phyloP scores from a whole-genome alignment of 129 eudicot species.

The Tagetes erecta region DNA sequence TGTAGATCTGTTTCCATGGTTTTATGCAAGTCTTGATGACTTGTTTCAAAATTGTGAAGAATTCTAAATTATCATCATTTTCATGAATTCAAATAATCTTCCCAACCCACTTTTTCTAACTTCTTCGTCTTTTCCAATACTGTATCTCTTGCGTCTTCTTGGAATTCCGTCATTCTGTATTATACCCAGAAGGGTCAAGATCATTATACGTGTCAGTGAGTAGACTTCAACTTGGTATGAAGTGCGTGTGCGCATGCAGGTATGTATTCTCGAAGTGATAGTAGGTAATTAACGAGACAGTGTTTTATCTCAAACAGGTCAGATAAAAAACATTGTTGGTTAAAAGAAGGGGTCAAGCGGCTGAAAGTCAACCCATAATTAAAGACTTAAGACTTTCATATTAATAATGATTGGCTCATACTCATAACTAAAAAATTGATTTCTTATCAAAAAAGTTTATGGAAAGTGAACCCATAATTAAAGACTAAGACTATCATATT shows the following conservation, averaged over 20 bases:
- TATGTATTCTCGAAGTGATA: background rate
- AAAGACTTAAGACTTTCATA: background rate
- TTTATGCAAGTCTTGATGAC: background rate
- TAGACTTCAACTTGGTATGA: background rate
- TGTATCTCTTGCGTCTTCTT: slow-evolving; percentile 69
- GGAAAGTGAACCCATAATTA: background rate
- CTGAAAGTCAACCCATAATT: background rate
- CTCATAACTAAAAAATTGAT: background rate
- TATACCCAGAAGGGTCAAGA: background rate
- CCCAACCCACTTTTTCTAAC: slow-evolving; percentile 84
- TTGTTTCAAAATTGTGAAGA: slow-evolving; percentile 24
- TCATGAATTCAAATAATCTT: slow-evolving; percentile 62
- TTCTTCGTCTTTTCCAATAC: slow-evolving; percentile 74
- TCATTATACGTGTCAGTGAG: background rate
- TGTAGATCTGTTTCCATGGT: too few species aligned
- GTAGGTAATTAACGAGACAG: background rate
- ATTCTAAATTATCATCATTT: background rate
- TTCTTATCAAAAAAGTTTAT: too few species aligned
- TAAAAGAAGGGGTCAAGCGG: background rate
- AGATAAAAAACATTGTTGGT: background rate
- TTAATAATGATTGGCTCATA: background rate
- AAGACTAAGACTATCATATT: background rate
- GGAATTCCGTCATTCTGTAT: slow-evolving; percentile 78
- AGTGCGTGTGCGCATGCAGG: background rate
- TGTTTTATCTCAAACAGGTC: background rate